Conservation (phyloP, 2,329 filamentous ascomycete genomes). For the Talaromyces verruculosus region DNA sequence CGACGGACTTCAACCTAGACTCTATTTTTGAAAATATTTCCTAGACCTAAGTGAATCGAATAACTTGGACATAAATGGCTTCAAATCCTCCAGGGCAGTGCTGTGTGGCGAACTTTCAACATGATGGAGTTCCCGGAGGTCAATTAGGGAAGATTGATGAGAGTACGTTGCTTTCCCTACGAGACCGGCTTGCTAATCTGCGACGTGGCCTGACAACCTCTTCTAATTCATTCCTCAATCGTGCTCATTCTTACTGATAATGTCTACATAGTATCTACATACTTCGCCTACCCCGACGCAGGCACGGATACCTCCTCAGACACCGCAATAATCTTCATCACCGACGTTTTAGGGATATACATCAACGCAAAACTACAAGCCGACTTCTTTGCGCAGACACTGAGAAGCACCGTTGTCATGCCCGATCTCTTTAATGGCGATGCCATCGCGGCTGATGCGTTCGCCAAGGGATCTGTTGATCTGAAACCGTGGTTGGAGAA, state of each 20-base stretch:
- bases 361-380: slow-evolving; percentile 65
- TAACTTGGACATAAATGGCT: slow-evolving; percentile 44
- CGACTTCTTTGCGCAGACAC: slow-evolving; percentile 67
- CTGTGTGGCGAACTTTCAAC: slow-evolving; percentile 53
- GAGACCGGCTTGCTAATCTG: neutral
- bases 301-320: slow-evolving; percentile 43
- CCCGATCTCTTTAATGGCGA: slow-evolving; percentile 72
- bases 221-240: no score
- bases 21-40: neutral
- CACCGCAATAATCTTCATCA: slow-evolving; percentile 57
- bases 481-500: slow-evolving; percentile 52
- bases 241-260: neutral
- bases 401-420: slow-evolving; percentile 68
- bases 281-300: slow-evolving; percentile 55
- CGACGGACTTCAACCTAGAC: neutral
- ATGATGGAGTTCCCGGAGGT: slow-evolving; percentile 52
- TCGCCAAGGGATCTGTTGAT: slow-evolving; percentile 49
- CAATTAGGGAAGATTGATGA: slow-evolving; percentile 50
- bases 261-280: slow-evolving; percentile 50
- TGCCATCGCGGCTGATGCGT: slow-evolving; percentile 55
- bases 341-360: slow-evolving; percentile 61
- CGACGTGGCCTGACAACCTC: no score
- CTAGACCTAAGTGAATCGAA: neutral
- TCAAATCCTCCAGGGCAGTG: slow-evolving; percentile 52
- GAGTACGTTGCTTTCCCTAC: slow-evolving; percentile 34